Conservation (phyloP, 768 basidiomycete genomes). For the Plicaturopsis crispa region DNA sequence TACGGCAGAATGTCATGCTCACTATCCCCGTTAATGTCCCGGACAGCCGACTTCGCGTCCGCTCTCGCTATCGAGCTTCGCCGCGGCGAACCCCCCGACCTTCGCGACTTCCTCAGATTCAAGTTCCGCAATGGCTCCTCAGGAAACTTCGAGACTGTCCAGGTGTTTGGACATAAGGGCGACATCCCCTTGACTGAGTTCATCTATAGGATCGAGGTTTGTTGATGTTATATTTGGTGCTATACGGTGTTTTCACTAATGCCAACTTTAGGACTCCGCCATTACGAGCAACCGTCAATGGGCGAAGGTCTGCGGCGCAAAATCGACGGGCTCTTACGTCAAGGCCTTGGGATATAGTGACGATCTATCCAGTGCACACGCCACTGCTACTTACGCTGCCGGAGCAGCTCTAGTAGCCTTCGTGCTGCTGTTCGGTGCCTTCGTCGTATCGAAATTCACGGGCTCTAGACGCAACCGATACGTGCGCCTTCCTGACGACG, state of each 20-base stretch:
- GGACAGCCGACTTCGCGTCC: conserved; percentile 61
- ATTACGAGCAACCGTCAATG: conserved; percentile 37
- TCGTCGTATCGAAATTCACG: background rate
- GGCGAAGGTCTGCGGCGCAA: conserved; percentile 30
- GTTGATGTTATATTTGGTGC: conserved; percentile 9
- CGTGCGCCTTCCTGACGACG: conserved; percentile 25
- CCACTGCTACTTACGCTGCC: background rate
- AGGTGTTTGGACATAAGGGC: conserved; percentile 66
- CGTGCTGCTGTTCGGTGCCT: background rate
- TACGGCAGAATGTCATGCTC: too few species aligned
- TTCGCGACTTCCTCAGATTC: conserved; percentile 77
- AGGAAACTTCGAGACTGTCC: conserved; percentile 54
- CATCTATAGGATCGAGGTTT: conserved; percentile 74
- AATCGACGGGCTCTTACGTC: too few species aligned
- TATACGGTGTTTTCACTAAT: background rate
- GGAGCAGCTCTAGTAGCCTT: background rate
- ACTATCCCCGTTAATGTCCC: too few species aligned
- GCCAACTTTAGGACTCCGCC: conserved; percentile 29
- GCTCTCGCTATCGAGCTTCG: conserved; percentile 76
- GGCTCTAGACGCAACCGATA: background rate
- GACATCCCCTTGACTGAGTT: conserved; percentile 83
- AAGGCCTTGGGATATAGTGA: too few species aligned
- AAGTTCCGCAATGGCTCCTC: conserved; percentile 79
- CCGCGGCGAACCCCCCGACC: conserved; percentile 65
- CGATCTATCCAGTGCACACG: background rate